These are phyloP conservation scores for Plenodomus tracheiphilus DNA, from an alignment of 2,329 filamentous ascomycete species.

Conservation along the genomic window DNA sequence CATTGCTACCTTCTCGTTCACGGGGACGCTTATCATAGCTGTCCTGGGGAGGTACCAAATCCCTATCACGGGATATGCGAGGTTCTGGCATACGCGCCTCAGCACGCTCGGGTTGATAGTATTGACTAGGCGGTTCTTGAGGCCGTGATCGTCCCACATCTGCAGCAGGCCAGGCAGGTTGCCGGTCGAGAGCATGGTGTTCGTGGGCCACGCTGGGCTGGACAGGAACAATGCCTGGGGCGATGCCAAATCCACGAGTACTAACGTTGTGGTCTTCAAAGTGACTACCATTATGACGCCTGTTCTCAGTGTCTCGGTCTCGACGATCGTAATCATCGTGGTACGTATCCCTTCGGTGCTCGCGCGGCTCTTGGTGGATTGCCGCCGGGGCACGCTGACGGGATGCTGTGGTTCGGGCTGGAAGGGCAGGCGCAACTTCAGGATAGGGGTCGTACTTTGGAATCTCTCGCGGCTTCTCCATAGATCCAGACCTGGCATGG, in stretches of 20 bases:
- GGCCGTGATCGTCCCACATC: slow-evolving; percentile 20
- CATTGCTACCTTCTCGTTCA: slow-evolving; percentile 26
- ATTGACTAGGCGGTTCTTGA: slow-evolving; percentile 20
- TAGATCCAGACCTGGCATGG: slow-evolving; percentile 34
- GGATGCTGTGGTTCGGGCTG: slow-evolving; percentile 42
- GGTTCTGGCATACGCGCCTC: slow-evolving; percentile 37
- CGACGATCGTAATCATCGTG: slow-evolving; percentile 51
- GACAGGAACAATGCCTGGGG: slow-evolving; percentile 13
- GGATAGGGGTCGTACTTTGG: slow-evolving; percentile 46
- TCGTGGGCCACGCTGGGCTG: slow-evolving; percentile 31
- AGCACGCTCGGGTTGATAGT: slow-evolving; percentile 32
- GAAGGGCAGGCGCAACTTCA: slow-evolving; percentile 22
- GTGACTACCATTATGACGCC: slow-evolving; percentile 39
- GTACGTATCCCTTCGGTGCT: slow-evolving; percentile 44
- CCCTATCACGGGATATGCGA: slow-evolving; percentile 27
- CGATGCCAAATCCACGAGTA: slow-evolving; percentile 54
- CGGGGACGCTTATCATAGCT: slow-evolving; percentile 38
- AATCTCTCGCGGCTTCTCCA: slow-evolving; percentile 36
- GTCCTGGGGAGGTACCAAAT: slow-evolving; percentile 20
- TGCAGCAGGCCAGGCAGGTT: slow-evolving; percentile 28
- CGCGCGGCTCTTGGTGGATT: slow-evolving; percentile 53
- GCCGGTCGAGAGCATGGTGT: slow-evolving; percentile 44
- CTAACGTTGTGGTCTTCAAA: slow-evolving; percentile 51
- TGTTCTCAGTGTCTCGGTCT: slow-evolving; percentile 44
- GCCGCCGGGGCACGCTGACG: slow-evolving; percentile 48